A percentile compares a stretch with the other conserved stretches of the same genome.
phyloP scores from a whole-genome alignment of 345 rosid genomes.

The Populus pruinosa region DNA sequence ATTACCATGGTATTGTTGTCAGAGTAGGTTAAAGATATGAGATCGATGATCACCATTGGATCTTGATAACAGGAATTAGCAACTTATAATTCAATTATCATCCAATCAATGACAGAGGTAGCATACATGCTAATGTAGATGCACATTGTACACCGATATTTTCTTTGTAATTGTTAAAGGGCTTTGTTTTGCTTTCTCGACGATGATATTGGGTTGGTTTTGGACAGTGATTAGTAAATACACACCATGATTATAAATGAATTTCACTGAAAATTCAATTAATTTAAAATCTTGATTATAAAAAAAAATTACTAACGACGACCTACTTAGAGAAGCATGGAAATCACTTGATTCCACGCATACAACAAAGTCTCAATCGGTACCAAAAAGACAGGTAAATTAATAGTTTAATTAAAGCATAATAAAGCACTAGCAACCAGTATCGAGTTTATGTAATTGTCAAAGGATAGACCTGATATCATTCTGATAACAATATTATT shows the following conservation, averaged over 20 bases:
- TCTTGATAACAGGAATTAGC: not conserved
- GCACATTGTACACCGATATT: not conserved
- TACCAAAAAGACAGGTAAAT: not conserved
- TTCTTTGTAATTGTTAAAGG: not conserved
- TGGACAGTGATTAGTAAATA: too few species aligned
- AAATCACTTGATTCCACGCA: not conserved
- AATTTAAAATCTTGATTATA: too few species aligned
- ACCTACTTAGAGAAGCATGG: too few species aligned
- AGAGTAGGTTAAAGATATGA: not conserved
- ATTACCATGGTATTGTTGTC: not conserved
- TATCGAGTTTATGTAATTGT: not conserved
- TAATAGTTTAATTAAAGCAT: not conserved
- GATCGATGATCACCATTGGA: not conserved
- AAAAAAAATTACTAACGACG: too few species aligned
- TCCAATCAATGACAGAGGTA: not conserved
- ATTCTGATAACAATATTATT: not conserved
- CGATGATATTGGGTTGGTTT: too few species aligned
- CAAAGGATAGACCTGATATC: not conserved
- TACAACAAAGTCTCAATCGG: not conserved
- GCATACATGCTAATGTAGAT: not conserved
- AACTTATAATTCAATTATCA: not conserved
- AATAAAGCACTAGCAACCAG: not conserved
- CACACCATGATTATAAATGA: too few species aligned
- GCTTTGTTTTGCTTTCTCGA: not conserved
- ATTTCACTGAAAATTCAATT: too few species aligned